A percentile compares a stretch with the other conserved stretches of the same genome.
Evolutionary conservation across 495 filamentous ascomycete genomes (phyloP).

Genomic region (Penicillium ochrochloron): DNA sequence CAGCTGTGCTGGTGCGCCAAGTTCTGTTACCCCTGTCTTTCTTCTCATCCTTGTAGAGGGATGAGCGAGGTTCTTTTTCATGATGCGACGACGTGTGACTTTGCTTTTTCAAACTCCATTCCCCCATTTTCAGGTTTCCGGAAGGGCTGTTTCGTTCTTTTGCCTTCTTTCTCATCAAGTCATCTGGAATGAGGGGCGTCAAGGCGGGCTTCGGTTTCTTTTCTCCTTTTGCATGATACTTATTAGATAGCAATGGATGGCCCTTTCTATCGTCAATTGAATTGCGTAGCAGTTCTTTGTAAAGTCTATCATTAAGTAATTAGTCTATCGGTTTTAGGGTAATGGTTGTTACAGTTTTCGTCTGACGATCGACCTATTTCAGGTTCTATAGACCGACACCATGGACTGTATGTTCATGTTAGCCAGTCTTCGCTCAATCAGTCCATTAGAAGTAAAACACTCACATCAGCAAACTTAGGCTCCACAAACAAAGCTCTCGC

Average conservation of each 20-base stretch:
- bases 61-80: slow-evolving; percentile 18
- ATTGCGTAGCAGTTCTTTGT: background rate
- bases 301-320: slow-evolving; percentile 10
- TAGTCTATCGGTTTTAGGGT: background rate
- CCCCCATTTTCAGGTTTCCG: slow-evolving; percentile 30
- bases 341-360: background rate
- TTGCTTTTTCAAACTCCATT: slow-evolving; percentile 28
- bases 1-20: slow-evolving; percentile 19
- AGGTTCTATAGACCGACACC: slow-evolving; percentile 44
- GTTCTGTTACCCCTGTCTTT: slow-evolving; percentile 9
- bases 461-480: slow-evolving; percentile 77
- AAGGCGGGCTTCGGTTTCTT: slow-evolving; percentile 19
- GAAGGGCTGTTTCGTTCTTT: slow-evolving; percentile 24
- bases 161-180: slow-evolving; percentile 18
- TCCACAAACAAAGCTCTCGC: slow-evolving; percentile 87
- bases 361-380: background rate
- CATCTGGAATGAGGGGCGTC: slow-evolving; percentile 31
- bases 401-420: slow-evolving; percentile 37
- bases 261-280: slow-evolving; percentile 13
- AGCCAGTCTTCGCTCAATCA: slow-evolving; percentile 15
- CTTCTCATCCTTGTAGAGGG: slow-evolving; percentile 6
- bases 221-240: slow-evolving; percentile 23
- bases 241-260: slow-evolving; percentile 49
- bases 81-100: slow-evolving; percentile 31
- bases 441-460: slow-evolving; percentile 8